Evolutionary conservation across 2,329 filamentous ascomycete species (phyloP).

Genomic region (Talaromyces sp.): DNA sequence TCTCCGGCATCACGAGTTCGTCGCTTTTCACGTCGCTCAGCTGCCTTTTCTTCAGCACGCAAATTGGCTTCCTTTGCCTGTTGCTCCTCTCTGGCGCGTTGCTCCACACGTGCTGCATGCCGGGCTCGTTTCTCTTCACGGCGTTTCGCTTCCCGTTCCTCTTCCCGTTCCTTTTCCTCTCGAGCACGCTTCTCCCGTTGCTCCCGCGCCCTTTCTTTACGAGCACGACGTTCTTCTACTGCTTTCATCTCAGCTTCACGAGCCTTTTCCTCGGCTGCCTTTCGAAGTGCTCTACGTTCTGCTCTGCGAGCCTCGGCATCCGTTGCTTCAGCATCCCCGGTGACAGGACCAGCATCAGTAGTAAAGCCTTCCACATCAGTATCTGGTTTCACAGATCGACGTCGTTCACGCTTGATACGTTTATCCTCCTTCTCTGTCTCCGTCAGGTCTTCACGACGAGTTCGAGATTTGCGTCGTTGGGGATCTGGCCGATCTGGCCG

Average conservation of each 20-base stretch:
- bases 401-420: conserved; percentile 29
- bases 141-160: conserved; percentile 29
- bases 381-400: conserved; percentile 42
- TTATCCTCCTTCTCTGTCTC: conserved; percentile 33
- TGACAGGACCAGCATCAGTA: conserved; percentile 38
- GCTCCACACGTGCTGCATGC: conserved; percentile 29
- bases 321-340: conserved; percentile 34
- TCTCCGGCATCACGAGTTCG: conserved; percentile 29
- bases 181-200: conserved; percentile 30
- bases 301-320: conserved; percentile 58
- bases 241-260: conserved; percentile 29
- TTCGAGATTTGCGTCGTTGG: conserved; percentile 33
- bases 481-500: conserved; percentile 21
- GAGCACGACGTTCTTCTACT: conserved; percentile 39
- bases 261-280: conserved; percentile 28
- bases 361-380: conserved; percentile 45
- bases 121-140: conserved; percentile 28
- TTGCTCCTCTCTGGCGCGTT: conserved; percentile 24
- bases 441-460: conserved; percentile 31
- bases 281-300: conserved; percentile 53
- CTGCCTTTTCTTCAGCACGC: conserved; percentile 29
- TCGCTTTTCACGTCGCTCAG: conserved; percentile 37
- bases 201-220: conserved; percentile 48
- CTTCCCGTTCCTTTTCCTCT: conserved; percentile 33
- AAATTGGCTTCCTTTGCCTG: conserved; percentile 25